Conservation (phyloP, 257 asterid species). For the Galeopsis tetrahit region DNA sequence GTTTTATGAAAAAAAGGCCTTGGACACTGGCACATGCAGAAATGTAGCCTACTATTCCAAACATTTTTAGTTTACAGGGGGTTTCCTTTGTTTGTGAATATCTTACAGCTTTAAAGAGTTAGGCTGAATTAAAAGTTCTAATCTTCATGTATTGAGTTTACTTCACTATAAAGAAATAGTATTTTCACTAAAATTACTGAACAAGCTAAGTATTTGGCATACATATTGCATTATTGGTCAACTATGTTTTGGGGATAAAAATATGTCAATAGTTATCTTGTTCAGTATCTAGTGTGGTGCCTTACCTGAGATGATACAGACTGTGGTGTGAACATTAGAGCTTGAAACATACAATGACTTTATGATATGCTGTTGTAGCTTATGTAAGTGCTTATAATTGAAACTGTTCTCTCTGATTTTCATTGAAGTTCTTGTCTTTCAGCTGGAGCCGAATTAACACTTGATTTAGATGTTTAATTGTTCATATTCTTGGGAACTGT, state of each 20-base stretch:
- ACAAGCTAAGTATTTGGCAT: not conserved
- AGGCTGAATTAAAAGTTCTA: not conserved
- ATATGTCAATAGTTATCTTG: not conserved
- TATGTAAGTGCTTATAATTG: constrained; percentile 1
- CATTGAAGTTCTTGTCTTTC: not conserved
- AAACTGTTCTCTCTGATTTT: not conserved
- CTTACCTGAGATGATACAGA: not conserved
- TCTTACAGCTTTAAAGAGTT: not conserved
- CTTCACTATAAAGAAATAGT: not conserved
- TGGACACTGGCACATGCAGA: not conserved
- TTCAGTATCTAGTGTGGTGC: constrained; percentile 12
- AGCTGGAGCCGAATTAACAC: not conserved
- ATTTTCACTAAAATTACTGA: not conserved
- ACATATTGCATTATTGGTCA: constrained; percentile 18
- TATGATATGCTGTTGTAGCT: not conserved
- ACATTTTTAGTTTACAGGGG: not conserved
- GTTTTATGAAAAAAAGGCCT: too few relatives aligned
- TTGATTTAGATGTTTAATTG: not conserved
- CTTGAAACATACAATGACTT: not conserved
- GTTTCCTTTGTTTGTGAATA: not conserved
- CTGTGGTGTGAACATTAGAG: constrained; percentile 13
- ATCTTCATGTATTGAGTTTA: not conserved
- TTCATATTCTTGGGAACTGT: not conserved
- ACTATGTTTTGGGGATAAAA: not conserved
- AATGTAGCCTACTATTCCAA: not conserved